Base-by-base conservation (phyloP, 768 basidiomycete genomes). In the Amyloporia xantha region DNA sequence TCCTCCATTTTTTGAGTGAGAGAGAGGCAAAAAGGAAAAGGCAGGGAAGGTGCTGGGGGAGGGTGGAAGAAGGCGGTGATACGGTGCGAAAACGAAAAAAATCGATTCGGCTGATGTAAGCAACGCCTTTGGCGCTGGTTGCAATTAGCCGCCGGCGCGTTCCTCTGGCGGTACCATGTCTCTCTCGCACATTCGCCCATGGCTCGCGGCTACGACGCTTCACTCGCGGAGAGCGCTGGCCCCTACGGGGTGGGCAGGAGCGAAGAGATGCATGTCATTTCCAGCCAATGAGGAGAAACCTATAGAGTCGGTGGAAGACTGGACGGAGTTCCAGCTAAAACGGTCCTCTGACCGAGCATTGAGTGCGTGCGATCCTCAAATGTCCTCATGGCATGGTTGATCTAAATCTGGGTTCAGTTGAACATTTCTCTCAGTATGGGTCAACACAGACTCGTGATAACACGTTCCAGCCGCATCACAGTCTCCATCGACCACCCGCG, bases 1-100 rank as follows among this genome's bases (percentile, higher is more conserved):
- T 94, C 91, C 68, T 92, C 91, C 82, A 88, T 86, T 76, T 78
- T 84, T 72, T 71, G 58, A 64, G 53, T 59, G 62, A 57, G 61
- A 59, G 59, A 56, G 65, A 66, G 59, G 60, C 60, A 58, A 57
- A 64, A 66, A 59, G 65, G 50, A 51, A 48, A 44, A 50, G 60
- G 51, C 53, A 54, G 44, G 25, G 53, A 47, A 43, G 49, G 42
- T 47, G 58, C 39, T 52, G 52, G 43, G 50, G 47, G 49, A 52
- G 51, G 48, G 41, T 48, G 51, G 53, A 51, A 49, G 55, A 54
- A 55, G 58, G 56, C 65, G 68, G 63, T 62, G 66, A 49, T 60
- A 57, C 44, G 57, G 44, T n/a, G 56, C 54, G 61, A 54, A 59
- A 54, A 59, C 59, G 56, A 70, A 72, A 71, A 72, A 67, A 67